Base-by-base conservation (phyloP, 2,329 filamentous ascomycete species). In the Claviceps spartinae region DNA sequence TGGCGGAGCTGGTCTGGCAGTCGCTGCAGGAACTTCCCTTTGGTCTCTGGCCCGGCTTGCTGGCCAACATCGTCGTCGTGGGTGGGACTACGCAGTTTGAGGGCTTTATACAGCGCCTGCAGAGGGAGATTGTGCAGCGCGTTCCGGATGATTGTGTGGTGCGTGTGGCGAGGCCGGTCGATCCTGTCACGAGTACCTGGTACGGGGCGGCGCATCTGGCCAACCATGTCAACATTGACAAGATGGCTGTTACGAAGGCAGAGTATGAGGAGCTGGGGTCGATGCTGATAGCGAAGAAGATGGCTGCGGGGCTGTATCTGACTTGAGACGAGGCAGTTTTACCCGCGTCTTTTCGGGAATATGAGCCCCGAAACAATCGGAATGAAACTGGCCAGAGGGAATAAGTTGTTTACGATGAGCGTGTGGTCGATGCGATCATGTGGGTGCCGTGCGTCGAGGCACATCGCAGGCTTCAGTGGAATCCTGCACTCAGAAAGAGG, bases 181-280 rank as follows among this genome's bases (percentile, higher is more conserved):
- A 95, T 61, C 87, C 91, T 0, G 75, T 95, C 58, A 83, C 80
- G 24, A 87, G 83, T 57, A 88, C 86, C 0, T 98, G 91, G 91
- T 70, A 81, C 13, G 93, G 93, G 16, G 91, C 83, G n/a, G 85
- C 86, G 22, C 78, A 81, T 53, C 72, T 96, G 52, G 88, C 88
- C 1, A 78, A 71, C 49, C 82, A 90, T 60, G 73, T 75, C 43
- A 75, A 85, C 41, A 72, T 94, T 49, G 76, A 82, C 54, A 76
- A 76, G 48, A 68, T 89, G 13, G 77, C 81, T 2, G 86, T 96
- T n/a, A 93, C 87, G 0, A 88, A 86, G 63, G 78, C 86, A 55
- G 88, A 98, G 63, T 98, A 98, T 65, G 81, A 93, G 49, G 93
- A 98, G 66, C 70, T 89, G 62, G 93, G 93, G 8, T 79, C 78